Percentiles rank a stretch among this genome's conserved stretches.
phyloP scores from a whole-genome alignment of 441 rosid genomes.

The Euphorbia corollata region DNA sequence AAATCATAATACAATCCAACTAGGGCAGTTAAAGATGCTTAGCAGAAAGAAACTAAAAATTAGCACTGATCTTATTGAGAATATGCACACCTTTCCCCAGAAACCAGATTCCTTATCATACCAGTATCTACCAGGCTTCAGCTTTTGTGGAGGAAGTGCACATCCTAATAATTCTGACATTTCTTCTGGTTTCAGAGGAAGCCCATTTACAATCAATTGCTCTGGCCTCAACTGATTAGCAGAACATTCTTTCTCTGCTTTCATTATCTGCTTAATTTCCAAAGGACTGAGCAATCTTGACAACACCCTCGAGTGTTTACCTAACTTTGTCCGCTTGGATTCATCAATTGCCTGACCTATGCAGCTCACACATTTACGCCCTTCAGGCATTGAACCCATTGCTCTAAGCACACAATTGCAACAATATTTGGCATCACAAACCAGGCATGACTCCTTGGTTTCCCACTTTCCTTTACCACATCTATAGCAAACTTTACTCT shows the following conservation, averaged over 20 bases:
- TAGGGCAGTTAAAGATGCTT: slow-evolving; percentile 7
- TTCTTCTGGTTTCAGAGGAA: slow-evolving; percentile 77
- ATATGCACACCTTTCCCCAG: slow-evolving; percentile 80
- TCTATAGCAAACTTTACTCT: slow-evolving; percentile 55
- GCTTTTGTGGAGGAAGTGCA: slow-evolving; percentile 68
- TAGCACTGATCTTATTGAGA: slow-evolving; percentile 4
- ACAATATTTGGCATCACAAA: slow-evolving; percentile 89
- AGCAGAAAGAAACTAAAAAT: slow-evolving; percentile 14
- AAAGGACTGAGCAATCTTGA: slow-evolving; percentile 80
- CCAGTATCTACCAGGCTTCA: slow-evolving; percentile 97
- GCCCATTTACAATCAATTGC: slow-evolving; percentile 81
- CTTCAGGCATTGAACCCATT: slow-evolving; percentile 99
- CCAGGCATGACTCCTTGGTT: slow-evolving; percentile 80
- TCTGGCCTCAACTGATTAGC: slow-evolving; percentile 94
- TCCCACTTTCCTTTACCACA: slow-evolving; percentile 95
- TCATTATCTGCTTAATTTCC: slow-evolving; percentile 97
- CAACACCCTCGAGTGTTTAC: slow-evolving; percentile 69
- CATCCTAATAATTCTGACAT: slow-evolving; percentile 82
- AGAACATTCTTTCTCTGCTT: slow-evolving; percentile 89
- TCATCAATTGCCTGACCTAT: slow-evolving; percentile 80
- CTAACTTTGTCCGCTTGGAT: slow-evolving; percentile 65
- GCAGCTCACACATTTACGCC: slow-evolving; percentile 91
- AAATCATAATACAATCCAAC: neutral
- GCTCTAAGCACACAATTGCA: slow-evolving; percentile 92
- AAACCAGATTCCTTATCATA: slow-evolving; percentile 95